Base-by-base conservation (phyloP, 2,329 filamentous ascomycete genomes). In the Penicillium sp. region DNA sequence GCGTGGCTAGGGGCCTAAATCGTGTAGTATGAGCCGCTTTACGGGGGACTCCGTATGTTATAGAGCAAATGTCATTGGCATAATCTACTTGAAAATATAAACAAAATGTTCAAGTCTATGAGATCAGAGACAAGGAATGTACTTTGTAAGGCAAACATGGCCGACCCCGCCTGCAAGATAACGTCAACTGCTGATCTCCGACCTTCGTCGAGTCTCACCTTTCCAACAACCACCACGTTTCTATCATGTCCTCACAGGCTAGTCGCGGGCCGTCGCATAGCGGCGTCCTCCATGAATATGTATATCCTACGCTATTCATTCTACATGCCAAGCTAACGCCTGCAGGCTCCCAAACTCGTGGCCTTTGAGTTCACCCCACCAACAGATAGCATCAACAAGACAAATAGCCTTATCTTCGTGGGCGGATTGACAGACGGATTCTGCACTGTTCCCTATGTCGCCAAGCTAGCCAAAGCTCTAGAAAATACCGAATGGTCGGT, bases 371-470 rank as follows among this genome's bases (percentile, higher is more conserved):
- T 74, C 59, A 67, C 63, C 19, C 60, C 62, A 13, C 51, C 64
- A 19, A 46, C 55, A 46, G 54, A 59, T 44, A 41, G 65, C 33
- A 56, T 67, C 60, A 60, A 53, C 40, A 77, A 76, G 50, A 70
- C 68, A 41, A 68, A 84, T 70, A 82, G 79, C 29, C 72, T 87
- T 49, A 72, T 87, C 63, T 86, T 83, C 74, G 74, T 87, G 51
- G 84, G 81, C 58, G 85, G 85, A 38, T 76, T 87, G 40, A 79
- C 76, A 50, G 84, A 87, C 69, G 83, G 82, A 21, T 76, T 84
- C 50, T 76, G 79, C 54, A 82, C 79, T 6, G 82, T 85, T 8
- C 70, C 75, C 19, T 87, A 85, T 68, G 77, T 84, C 3, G 68
- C 76, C 44, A 65, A 73, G 6, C 75, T 87, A 50, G 80, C 82